These are phyloP conservation scores for Fusarium sp. DNA, from an alignment of 2,329 filamentous ascomycete species.

Conservation along the genomic window DNA sequence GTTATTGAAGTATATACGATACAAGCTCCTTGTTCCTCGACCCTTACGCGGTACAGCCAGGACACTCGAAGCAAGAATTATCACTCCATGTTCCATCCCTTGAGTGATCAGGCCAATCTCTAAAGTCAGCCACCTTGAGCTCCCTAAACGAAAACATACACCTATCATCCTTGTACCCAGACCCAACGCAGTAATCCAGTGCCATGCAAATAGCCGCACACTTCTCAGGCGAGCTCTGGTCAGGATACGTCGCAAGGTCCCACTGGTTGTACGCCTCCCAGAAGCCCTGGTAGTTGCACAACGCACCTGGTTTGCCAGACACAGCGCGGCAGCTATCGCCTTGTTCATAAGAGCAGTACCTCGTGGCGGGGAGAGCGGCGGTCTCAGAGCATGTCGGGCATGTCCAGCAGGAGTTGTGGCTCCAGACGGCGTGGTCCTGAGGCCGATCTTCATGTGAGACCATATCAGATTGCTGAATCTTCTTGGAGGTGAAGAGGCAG, in stretches of 20 bases:
- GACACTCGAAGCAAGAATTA: constrained; percentile 4
- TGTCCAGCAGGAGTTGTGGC: not conserved
- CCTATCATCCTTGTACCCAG: constrained; percentile 4
- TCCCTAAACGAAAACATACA: constrained; percentile 9
- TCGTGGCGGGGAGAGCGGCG: not conserved
- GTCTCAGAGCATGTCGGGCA: not conserved
- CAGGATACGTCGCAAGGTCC: not conserved
- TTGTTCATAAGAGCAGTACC: not conserved
- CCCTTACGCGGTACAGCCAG: not conserved
- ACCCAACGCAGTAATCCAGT: not conserved
- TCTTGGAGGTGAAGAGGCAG: constrained; percentile 9
- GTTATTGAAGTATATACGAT: too few species aligned
- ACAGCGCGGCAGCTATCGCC: not conserved
- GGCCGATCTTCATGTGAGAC: not conserved
- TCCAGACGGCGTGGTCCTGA: not conserved
- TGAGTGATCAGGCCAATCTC: constrained; percentile 3
- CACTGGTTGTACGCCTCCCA: constrained; percentile 4
- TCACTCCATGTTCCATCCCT: constrained; percentile 2
- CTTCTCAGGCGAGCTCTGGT: constrained; percentile 5
- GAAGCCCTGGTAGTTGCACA: constrained; percentile 4
- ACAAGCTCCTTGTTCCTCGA: fast-evolving
- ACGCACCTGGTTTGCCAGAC: not conserved
- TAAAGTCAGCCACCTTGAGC: not conserved
- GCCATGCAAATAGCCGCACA: not conserved
- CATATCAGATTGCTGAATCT: not conserved